phyloP scores from a whole-genome alignment of 768 basidiomycete species.

The Boletus sensibilis region DNA sequence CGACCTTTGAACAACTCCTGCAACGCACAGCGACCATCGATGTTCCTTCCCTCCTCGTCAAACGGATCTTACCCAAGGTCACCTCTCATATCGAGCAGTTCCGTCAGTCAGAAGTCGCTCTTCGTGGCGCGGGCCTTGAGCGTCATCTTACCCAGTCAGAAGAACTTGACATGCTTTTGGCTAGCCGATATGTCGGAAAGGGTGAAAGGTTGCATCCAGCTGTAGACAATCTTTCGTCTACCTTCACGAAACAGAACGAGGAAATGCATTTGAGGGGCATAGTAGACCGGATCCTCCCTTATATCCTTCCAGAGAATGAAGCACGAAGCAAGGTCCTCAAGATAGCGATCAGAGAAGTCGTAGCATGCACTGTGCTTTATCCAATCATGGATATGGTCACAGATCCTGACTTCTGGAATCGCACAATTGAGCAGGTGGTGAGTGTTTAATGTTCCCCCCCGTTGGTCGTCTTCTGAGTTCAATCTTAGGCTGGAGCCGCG shows the following conservation, averaged over 20 bases:
- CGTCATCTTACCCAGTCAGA: constrained; percentile 85
- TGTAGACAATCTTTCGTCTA: constrained; percentile 83
- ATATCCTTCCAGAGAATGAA: constrained; percentile 76
- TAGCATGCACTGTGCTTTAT: constrained; percentile 77
- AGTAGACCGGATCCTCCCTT: constrained; percentile 68
- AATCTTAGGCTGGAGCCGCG: constrained; percentile 56
- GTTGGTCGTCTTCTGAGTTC: constrained; percentile 9
- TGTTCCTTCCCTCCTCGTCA: constrained; percentile 71
- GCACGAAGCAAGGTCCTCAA: constrained; percentile 64
- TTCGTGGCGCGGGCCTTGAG: constrained; percentile 80
- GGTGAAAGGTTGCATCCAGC: constrained; percentile 78
- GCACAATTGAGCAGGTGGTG: constrained; percentile 87
- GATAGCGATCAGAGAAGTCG: constrained; percentile 77
- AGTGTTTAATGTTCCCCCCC: constrained; percentile 32
- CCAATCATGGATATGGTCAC: constrained; percentile 90
- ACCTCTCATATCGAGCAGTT: constrained; percentile 89
- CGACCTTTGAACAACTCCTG: constrained; percentile 57
- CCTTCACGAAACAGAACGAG: constrained; percentile 86
- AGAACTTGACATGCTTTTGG: constrained; percentile 83
- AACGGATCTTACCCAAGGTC: constrained; percentile 83
- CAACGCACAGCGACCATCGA: constrained; percentile 61
- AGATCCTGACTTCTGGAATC: constrained; percentile 98
- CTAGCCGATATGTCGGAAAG: constrained; percentile 69
- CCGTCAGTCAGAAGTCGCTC: constrained; percentile 81
- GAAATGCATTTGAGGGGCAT: constrained; percentile 78